Evolutionary conservation across 2,329 filamentous ascomycete genomes (phyloP), one percentile per base, ranked within the genome.

Genomic region (Fusarium neocosmosporiellum): DNA sequence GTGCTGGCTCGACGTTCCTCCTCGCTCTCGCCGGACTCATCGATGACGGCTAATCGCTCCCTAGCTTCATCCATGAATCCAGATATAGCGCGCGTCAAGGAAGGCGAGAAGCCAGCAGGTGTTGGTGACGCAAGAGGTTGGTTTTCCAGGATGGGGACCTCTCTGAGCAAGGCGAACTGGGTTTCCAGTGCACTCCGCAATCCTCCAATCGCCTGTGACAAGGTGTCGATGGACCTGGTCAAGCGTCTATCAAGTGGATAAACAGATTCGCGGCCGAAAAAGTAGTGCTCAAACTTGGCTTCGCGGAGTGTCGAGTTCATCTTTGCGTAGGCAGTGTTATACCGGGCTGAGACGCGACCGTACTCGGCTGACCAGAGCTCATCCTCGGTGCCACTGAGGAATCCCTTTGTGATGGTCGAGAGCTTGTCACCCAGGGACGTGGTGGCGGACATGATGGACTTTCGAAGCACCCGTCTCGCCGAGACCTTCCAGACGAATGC

Each of bases 171-270:
- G 18, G 92, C 89, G 78, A 98, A 97, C 78, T 99, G 96, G 24
- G 95, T 95, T 66, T 93, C 89, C 29, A 96, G 94, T 36, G 96
- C 95, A 84, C 95, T 98, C 73, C 95, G 89, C 77, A 99, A 84
- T 9, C 96, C 96, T 80, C 96, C 95, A 72, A 98, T 92, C 73
- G 94, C 95, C 80, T 98, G 95, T 6, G 94, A 92, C 31, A 98
- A 87, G 54, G 90, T 91, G 80, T 97, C 94, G 77, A 98, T 89
- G 73, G 94, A 96, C 78, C 94, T 92, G 50, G 96, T 93, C 5
- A 98, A 88, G 27, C 89, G 91, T 72, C 92, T 92, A 77, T 98
- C 94, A 4, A 97, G 87, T 39, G 88, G 87, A 80, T 97, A 97
- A 70, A 96, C 88, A 63, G 88, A 88, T 80, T 98, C 95, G 4